Evolutionary conservation across 106 monocot species (phyloP).

Genomic region (Allium cepa): DNA sequence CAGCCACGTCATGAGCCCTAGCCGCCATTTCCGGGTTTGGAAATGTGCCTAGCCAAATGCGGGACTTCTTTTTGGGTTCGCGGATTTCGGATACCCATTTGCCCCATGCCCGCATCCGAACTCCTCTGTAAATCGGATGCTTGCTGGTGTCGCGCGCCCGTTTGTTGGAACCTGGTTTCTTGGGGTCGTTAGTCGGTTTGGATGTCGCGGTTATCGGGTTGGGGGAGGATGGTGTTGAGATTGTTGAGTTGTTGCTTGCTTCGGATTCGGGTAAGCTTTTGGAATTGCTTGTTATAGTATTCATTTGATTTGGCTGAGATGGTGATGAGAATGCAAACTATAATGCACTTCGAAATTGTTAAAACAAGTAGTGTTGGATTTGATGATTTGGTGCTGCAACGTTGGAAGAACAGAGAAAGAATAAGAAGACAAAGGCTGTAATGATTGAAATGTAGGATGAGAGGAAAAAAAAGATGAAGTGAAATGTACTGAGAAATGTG

Average conservation of each 20-base stretch:
- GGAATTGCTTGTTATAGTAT: neutral
- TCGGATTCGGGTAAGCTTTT: conserved; percentile 4
- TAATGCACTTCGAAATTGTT: neutral
- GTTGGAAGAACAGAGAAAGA: neutral
- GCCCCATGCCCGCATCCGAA: conserved; percentile 33
- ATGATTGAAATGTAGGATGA: neutral
- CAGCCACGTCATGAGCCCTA: conserved; percentile 34
- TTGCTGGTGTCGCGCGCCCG: conserved; percentile 6
- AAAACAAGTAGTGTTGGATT: neutral
- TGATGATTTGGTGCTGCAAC: neutral
- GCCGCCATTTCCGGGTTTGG: conserved; percentile 37
- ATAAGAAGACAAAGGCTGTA: neutral
- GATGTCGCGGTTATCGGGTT: conserved; percentile 4
- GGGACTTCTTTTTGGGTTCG: conserved; percentile 36
- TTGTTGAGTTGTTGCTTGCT: conserved; percentile 8
- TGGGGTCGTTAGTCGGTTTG: neutral
- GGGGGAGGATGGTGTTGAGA: conserved; percentile 3
- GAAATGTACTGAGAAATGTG: neutral
- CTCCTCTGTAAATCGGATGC: conserved; percentile 29
- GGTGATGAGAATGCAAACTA: neutral
- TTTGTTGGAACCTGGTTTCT: neutral
- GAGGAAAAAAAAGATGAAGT: neutral
- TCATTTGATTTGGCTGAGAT: neutral
- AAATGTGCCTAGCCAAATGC: conserved; percentile 38
- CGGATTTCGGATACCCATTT: conserved; percentile 44